Base-by-base conservation (phyloP, 441 rosid species). In the Gossypium laxum region DNA sequence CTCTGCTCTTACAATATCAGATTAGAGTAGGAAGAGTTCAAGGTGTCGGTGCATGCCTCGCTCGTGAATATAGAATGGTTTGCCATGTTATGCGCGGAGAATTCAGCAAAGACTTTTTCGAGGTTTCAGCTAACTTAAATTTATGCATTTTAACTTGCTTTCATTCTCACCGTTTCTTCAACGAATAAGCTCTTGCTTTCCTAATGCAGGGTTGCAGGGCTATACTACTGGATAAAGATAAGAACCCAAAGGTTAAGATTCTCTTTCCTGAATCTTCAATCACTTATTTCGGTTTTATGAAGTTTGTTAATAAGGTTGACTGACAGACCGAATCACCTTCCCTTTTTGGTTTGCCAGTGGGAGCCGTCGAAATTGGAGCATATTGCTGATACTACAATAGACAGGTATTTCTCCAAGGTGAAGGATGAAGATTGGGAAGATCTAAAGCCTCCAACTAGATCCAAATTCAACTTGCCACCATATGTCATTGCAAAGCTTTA, bases 191-290 rank as follows among this genome's bases (percentile, higher is more conserved):
- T 5, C 26, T 3, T 8, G 2, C 10, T 34, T 15, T 26, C 76
- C n/a, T 51, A 50, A 74, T 81, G 78, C 86, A 90, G 98, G 98
- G 98, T 70, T 91, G 91, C 81, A 88, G 98, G 80, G 96, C 98
- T 77, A 80, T 91, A 65, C 79, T 93, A 69, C 5, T 90, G 70
- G 98, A 93, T 62, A 93, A 93, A 80, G 98, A 91, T 78, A 91
- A 59, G 85, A 93, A 85, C 74, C 97, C 97, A 14, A 87, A 88
- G 96, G 98, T 88, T 55, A 38, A 26, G 45, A 63, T 55, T 19
- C 26, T 28, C 34, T 60, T n/a, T 3, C 6, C 21, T 10, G 56
- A 43, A 61, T 15, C 67, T 61, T 59, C 2, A 14, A 43, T 30
- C 19, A 10, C 18, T 28, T 56, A 11, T 24, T 30, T 32, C 63